These are phyloP conservation scores for Hansenula lynferdii DNA, from an alignment of 1,139 yeast genomes.

Conservation along the genomic window DNA sequence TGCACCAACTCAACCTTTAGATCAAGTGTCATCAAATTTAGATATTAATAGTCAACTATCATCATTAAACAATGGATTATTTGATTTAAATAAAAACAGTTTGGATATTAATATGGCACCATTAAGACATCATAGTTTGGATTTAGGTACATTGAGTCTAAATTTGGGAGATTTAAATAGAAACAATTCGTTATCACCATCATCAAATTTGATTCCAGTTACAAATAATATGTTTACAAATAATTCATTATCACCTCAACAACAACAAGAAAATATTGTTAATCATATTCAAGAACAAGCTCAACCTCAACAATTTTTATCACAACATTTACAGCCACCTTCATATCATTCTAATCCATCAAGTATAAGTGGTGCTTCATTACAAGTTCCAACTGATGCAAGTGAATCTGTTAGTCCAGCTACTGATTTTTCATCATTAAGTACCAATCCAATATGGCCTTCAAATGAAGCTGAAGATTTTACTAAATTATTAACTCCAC, in stretches of 20 bases:
- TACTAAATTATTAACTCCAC: slow-evolving; percentile 14
- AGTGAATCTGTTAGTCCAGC: neutral
- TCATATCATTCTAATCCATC: neutral
- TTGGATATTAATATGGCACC: slow-evolving; percentile 18
- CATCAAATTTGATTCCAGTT: slow-evolving; percentile 4
- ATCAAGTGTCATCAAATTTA: no score
- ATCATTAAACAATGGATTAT: neutral
- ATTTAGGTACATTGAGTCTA: slow-evolving; percentile 10
- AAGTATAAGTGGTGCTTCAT: neutral
- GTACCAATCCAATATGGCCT: slow-evolving; percentile 14
- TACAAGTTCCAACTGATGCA: neutral
- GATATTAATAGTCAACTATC: no score
- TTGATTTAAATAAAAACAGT: slow-evolving; percentile 13
- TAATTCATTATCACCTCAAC: neutral
- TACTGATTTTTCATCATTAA: neutral
- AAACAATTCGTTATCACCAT: neutral
- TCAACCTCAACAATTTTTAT: neutral
- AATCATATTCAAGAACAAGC: neutral
- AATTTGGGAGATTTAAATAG: slow-evolving; percentile 11
- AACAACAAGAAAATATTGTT: no score
- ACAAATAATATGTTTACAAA: neutral
- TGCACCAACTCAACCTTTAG: neutral
- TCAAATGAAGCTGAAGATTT: slow-evolving; percentile 8
- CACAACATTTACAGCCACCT: slow-evolving; percentile 1
- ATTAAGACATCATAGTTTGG: slow-evolving; percentile 21